Conservation (phyloP, 2,329 filamentous ascomycete species). For the Drechslerella coelobrocha region DNA sequence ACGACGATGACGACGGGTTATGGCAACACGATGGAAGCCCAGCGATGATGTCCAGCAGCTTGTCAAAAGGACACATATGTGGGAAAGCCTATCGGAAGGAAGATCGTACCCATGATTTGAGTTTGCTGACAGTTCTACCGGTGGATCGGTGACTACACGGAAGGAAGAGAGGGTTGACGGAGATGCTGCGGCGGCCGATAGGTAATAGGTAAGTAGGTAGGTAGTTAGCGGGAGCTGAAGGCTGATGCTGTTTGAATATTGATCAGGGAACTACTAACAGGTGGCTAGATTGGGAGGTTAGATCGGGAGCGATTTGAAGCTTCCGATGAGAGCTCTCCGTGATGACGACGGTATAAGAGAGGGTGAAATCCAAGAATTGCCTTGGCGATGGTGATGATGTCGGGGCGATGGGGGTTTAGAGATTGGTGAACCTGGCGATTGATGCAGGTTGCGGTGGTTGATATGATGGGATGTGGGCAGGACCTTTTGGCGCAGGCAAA, state of each 20-base stretch:
- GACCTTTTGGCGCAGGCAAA: conserved; percentile 32
- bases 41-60: conserved; percentile 11
- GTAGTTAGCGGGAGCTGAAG: conserved; percentile 41
- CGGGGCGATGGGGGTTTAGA: conserved; percentile 12
- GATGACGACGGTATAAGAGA: conserved; percentile 6
- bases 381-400: conserved; percentile 23
- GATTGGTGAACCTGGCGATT: conserved; percentile 3
- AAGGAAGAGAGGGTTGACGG: background rate
- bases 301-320: conserved; percentile 34
- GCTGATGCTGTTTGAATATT: conserved; percentile 5
- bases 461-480: conserved; percentile 32
- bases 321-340: conserved; percentile 12
- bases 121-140: background rate
- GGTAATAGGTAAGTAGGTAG: background rate
- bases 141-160: conserved; percentile 8
- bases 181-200: conserved; percentile 24
- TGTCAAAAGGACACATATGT: conserved; percentile 14
- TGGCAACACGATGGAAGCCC: conserved; percentile 42
- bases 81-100: conserved; percentile 6
- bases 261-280: conserved; percentile 7
- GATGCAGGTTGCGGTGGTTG: conserved; percentile 6
- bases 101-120: conserved; percentile 67
- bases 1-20: conserved; percentile 7
- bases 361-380: conserved; percentile 17
- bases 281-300: conserved; percentile 14